Conservation (phyloP, 495 filamentous ascomycete species). For the Xylaria curta region DNA sequence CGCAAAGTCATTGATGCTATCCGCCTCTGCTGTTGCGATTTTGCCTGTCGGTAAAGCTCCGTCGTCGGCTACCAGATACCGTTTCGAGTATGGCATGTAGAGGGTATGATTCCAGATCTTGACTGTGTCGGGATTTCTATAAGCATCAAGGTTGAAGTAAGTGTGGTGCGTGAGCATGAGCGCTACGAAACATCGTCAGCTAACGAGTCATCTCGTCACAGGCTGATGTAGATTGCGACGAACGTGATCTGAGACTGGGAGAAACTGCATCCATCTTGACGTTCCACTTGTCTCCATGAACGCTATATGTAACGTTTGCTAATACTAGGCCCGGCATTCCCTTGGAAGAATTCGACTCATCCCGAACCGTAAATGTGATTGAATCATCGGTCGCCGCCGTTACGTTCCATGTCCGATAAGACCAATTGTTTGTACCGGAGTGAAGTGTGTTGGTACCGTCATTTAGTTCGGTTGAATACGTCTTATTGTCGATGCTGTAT, state of each 20-base stretch:
- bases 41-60: constrained; percentile 76
- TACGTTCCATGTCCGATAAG: constrained; percentile 59
- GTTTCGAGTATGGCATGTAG: constrained; percentile 72
- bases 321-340: constrained; percentile 78
- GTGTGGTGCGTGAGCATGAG: constrained; percentile 52
- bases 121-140: constrained; percentile 62
- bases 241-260: constrained; percentile 57
- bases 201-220: constrained; percentile 42
- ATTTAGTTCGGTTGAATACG: constrained; percentile 57
- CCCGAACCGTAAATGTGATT: constrained; percentile 80
- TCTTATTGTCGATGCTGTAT: constrained; percentile 59
- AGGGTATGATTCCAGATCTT: constrained; percentile 74
- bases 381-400: constrained; percentile 64
- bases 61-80: constrained; percentile 71
- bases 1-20: constrained; percentile 75
- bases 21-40: constrained; percentile 63
- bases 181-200: constrained; percentile 47
- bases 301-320: constrained; percentile 74
- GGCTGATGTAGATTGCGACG: constrained; percentile 30
- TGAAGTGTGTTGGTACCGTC: constrained; percentile 66
- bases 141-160: constrained; percentile 89
- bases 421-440: constrained; percentile 67
- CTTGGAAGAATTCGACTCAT: constrained; percentile 66
- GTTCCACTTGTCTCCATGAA: constrained; percentile 55
- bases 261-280: constrained; percentile 61